Evolutionary conservation across 495 filamentous ascomycete genomes (phyloP), one percentile per base, ranked within the genome.

Genomic region (Penicillium goetzii): DNA sequence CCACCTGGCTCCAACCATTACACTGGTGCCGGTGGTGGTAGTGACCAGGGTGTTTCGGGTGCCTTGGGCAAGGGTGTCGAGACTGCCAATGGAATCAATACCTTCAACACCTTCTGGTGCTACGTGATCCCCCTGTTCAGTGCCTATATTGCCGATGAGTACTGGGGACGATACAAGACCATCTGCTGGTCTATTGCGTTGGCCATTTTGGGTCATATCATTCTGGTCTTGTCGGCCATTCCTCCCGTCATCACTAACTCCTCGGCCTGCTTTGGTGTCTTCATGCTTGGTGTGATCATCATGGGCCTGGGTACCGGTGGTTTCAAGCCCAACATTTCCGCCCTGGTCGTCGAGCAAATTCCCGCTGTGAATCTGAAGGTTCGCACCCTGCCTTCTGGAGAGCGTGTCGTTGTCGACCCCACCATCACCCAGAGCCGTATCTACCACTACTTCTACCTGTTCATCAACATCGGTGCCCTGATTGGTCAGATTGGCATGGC

Each of bases 71-170:
- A 64, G 25, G 70, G 70, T 32, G 54, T 59, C 4, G 15, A 69
- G 25, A 45, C 56, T 36, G 69, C 69, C n/a, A 71, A 62, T 23
- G 69, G 63, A 21, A 60, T 71, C 43, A 71, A 69, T 61, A 71
- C 69, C 21, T 69, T 91, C 79, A 90, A 90, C 71, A 73, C 79
- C 19, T 91, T 92, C 77, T 92, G 89, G 90, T 83, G 84, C 58
- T 92, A 92, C 69, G 58, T 85, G 17, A 86, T 85, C 66, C 91
- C 91, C 17, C 78, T 92, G 25, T 61, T 90, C 19, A 85, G 87
- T 72, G 89, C 88, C 66, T 91, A 85, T 67, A 68, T 93, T 57
- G 90, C 91, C 54, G 91, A 93, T 75, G 85, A 84, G 50, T 88
- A 86, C 66, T 85, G 84, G 73, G 90, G 90, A 49, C 87, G 89